phyloP scores from a whole-genome alignment of 169 alveolate species.

The Cryptosporidium ryanae region DNA sequence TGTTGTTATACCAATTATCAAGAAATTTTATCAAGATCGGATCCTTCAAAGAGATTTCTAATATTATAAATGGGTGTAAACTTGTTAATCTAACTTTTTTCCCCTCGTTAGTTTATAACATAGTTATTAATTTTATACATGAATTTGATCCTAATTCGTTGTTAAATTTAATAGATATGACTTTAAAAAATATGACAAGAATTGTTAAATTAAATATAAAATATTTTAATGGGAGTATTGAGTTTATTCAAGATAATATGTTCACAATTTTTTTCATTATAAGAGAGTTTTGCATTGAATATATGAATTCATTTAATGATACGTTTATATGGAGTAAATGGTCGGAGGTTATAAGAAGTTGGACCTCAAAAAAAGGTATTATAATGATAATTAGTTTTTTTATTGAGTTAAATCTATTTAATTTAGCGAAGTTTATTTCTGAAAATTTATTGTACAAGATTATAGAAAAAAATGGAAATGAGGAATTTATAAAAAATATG shows the following conservation, averaged over 20 bases:
- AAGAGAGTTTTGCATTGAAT: conserved; percentile 13
- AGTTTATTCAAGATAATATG: conserved; percentile 55
- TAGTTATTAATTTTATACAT: background rate
- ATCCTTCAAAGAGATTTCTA: background rate
- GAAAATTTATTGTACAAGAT: conserved; percentile 1
- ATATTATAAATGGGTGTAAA: background rate
- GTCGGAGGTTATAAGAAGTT: conserved; percentile 4
- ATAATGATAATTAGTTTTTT: conserved; percentile 4
- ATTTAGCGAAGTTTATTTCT: conserved; percentile 24
- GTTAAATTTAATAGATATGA: conserved; percentile 7
- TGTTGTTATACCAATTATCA: background rate
- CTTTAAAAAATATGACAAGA: background rate
- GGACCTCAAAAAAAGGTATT: conserved; percentile 8
- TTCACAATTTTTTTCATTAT: background rate
- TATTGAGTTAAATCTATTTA: conserved; percentile 3
- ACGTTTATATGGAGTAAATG: conserved; percentile 27
- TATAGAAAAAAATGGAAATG: background rate
- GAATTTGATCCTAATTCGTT: conserved; percentile 6
- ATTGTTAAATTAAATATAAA: conserved; percentile 47
- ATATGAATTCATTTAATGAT: conserved; percentile 1
- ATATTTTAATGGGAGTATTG: conserved; percentile 47
- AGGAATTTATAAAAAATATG: background rate
- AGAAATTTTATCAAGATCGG: background rate
- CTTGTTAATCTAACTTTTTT: background rate
- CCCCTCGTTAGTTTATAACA: background rate